These are phyloP conservation scores for Salix arbutifolia DNA, from an alignment of 345 rosid species.

Conservation along the genomic window DNA sequence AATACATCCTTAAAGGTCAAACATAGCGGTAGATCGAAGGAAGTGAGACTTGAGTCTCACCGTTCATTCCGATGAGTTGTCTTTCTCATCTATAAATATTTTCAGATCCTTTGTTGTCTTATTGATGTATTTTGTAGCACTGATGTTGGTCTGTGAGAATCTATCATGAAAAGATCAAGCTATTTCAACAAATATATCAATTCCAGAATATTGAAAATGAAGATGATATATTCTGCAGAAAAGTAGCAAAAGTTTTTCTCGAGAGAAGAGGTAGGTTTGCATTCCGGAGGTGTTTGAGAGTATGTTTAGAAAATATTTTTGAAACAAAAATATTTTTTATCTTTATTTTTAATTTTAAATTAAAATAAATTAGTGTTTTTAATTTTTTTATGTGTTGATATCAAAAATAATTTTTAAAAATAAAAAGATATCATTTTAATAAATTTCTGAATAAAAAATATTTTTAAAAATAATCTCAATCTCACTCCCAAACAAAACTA, in stretches of 20 bases:
- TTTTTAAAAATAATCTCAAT: too few species aligned
- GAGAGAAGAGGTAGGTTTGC: too few species aligned
- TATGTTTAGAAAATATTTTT: too few species aligned
- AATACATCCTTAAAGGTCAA: not conserved
- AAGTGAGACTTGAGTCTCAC: not conserved
- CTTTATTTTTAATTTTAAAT: too few species aligned
- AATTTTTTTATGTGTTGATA: too few species aligned
- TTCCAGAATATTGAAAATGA: not conserved
- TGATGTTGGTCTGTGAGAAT: not conserved
- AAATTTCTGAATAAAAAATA: too few species aligned
- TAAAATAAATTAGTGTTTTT: fast-evolving
- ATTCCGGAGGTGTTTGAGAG: too few species aligned
- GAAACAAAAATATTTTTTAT: too few species aligned
- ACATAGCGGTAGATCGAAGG: not conserved
- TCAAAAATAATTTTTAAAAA: too few species aligned
- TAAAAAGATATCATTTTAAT: too few species aligned
- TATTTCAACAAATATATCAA: not conserved
- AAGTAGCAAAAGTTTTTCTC: too few species aligned
- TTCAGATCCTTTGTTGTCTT: not conserved
- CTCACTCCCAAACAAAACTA: too few species aligned
- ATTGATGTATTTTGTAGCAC: not conserved
- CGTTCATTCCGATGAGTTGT: slow-evolving; percentile 8
- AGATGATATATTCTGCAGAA: not conserved
- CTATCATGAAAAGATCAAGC: not conserved
- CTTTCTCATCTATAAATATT: not conserved